A percentile compares a stretch with the other conserved stretches of the same genome.
These are phyloP conservation scores for Phytopythium delawarense DNA, from an alignment of 352 stramenopile genomes.

Conservation along the genomic window DNA sequence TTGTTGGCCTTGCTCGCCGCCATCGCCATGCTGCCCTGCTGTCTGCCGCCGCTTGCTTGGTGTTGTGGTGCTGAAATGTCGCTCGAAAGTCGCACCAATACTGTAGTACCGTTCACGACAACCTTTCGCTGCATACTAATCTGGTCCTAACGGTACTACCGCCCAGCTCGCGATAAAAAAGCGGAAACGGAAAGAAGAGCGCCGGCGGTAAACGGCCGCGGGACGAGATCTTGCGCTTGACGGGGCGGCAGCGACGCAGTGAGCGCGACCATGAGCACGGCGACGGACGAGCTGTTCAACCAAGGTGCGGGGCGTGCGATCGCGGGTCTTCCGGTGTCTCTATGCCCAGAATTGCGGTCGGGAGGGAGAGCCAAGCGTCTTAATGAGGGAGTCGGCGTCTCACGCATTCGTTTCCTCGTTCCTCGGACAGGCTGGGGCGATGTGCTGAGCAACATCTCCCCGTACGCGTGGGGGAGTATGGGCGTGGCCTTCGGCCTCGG, in stretches of 20 bases:
- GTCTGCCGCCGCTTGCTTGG: not conserved
- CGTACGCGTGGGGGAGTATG: conserved; percentile 97
- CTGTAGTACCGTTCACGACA: not conserved
- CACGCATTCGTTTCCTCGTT: not conserved
- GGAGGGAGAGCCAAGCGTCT: not conserved
- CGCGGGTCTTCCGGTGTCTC: not conserved
- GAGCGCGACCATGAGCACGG: conserved; percentile 58
- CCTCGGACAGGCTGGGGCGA: conserved; percentile 80
- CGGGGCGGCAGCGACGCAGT: conserved; percentile 1
- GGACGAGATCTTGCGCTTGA: conserved; percentile 5
- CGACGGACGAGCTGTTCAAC: conserved; percentile 84
- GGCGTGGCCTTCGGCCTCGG: conserved; percentile 95
- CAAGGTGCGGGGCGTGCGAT: conserved; percentile 39
- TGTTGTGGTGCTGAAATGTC: not conserved
- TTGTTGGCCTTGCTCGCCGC: conserved; percentile 42
- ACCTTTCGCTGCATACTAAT: not conserved
- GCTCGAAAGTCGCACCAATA: not conserved
- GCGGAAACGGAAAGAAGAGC: not conserved
- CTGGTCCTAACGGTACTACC: not conserved
- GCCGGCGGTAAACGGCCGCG: not conserved
- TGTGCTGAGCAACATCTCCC: conserved; percentile 98
- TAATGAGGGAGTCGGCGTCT: not conserved
- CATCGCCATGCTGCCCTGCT: not conserved
- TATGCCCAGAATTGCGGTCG: conserved; percentile 1
- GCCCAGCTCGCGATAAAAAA: not conserved